Evolutionary conservation across 148 eudicot species (phyloP), one percentile per base, ranked within the genome.

Genomic region (Chenopodium formosanum): DNA sequence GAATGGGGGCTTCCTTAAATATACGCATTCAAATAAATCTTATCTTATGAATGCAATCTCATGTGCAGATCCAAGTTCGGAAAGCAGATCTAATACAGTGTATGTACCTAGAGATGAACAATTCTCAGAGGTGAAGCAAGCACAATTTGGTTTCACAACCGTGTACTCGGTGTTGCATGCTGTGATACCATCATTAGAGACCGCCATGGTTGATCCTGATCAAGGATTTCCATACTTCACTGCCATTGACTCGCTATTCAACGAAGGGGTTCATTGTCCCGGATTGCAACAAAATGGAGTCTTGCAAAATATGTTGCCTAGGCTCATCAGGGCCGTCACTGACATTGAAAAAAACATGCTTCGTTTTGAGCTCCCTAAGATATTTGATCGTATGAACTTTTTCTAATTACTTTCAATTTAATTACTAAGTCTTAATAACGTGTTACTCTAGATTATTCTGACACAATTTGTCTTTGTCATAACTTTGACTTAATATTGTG

Each of bases 91-190:
- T 19, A 19, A 32, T 2, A 53, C 9, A 6, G 65, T 91, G 0
- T 94, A 92, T 66, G 92, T 94, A 74, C 98, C 98, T 0, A 86
- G 97, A 86, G 95, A 92, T 56, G 98, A 94, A 77, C 85, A 82
- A 9, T 94, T 94, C 63, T 88, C 97, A 9, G 90, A 86, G 56
- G 84, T 90, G 46, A 94, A 94, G 81, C 69, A 75, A 46, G 4
- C 73, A 37, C 88, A 91, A 31, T 94, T 94, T 82, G 82, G 87
- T 7, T 87, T 81, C 16, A 94, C 87, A 64, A 86, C 95, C 0
- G 66, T 92, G 0, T 77, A 84, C 80, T 86, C 91, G 0, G 92
- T 88, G 62, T 29, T 94, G 3, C 93, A 92, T 62, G 94, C 94
- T 11, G 73, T 94, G 8, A 31, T 92, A 32, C 98, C 94, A 7